These are phyloP conservation scores for Malassezia nana DNA, from an alignment of 1,284 basidiomycete species.

Conservation along the genomic window DNA sequence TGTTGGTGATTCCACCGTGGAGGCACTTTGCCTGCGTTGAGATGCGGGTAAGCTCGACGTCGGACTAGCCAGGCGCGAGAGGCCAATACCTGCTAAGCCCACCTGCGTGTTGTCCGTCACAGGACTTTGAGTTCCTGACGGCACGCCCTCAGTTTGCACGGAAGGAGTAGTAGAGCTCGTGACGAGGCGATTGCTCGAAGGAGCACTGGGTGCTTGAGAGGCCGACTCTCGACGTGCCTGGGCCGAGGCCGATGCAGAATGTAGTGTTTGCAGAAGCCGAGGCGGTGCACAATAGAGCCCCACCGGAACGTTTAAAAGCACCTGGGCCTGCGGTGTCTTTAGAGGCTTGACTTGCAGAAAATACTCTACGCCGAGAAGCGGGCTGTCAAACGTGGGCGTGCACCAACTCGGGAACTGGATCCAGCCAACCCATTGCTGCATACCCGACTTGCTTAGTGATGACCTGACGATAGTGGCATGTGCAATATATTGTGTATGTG, in stretches of 20 bases:
- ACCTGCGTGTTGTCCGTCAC: neutral
- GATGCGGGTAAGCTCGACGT: neutral
- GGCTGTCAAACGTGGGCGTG: constrained; percentile 26
- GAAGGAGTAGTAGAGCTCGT: neutral
- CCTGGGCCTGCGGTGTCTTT: neutral
- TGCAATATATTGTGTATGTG: constrained; percentile 7
- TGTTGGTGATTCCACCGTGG: neutral
- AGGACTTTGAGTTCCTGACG: neutral
- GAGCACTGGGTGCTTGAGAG: no score
- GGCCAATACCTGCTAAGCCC: neutral
- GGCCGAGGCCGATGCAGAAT: neutral
- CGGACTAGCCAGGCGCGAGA: neutral
- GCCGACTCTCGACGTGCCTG: neutral
- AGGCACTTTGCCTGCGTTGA: neutral
- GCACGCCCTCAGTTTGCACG: neutral
- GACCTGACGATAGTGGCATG: constrained; percentile 6
- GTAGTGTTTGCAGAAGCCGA: neutral
- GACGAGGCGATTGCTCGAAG: neutral
- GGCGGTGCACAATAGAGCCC: constrained; percentile 16
- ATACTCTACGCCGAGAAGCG: constrained; percentile 29
- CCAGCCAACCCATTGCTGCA: constrained; percentile 18
- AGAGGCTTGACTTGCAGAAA: constrained; percentile 26
- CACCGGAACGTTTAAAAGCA: constrained; percentile 4
- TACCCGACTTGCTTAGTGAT: constrained; percentile 8
- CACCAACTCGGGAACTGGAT: constrained; percentile 20